These are phyloP conservation scores for Diaporthe ilicicola DNA, from an alignment of 2,329 filamentous ascomycete species.

Conservation along the genomic window DNA sequence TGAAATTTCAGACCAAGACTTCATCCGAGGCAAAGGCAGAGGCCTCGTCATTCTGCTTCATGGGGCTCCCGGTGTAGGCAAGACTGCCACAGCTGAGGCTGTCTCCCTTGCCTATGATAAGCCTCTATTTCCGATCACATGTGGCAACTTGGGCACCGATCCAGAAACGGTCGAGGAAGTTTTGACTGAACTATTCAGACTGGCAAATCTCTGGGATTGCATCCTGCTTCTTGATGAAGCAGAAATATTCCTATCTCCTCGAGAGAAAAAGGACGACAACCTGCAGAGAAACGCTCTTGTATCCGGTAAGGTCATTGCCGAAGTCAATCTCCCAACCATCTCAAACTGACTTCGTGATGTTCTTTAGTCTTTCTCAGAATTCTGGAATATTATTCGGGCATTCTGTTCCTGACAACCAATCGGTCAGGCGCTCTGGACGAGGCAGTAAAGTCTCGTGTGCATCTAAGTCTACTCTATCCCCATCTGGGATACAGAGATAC, in stretches of 20 bases:
- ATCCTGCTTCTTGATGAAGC: conserved; percentile 51
- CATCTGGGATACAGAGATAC: conserved; percentile 25
- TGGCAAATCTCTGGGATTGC: conserved; percentile 47
- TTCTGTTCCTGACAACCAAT: conserved; percentile 49
- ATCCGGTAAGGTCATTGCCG: conserved; percentile 32
- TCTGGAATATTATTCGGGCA: conserved; percentile 42
- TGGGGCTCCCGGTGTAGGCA: conserved; percentile 46
- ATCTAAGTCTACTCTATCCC: conserved; percentile 44
- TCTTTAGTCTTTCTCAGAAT: conserved; percentile 6
- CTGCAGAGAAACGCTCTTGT: conserved; percentile 43
- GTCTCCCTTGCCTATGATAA: conserved; percentile 41
- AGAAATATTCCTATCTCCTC: conserved; percentile 50
- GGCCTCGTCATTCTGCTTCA: conserved; percentile 47
- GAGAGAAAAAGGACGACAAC: conserved; percentile 35
- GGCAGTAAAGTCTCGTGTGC: conserved; percentile 38
- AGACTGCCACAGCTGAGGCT: conserved; percentile 50
- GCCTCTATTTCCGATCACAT: conserved; percentile 44
- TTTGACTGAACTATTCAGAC: conserved; percentile 40
- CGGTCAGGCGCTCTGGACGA: conserved; percentile 41
- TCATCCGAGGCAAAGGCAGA: conserved; percentile 43
- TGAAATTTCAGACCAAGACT: conserved; percentile 9
- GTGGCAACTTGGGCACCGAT: conserved; percentile 41
- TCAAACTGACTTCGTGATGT: too few relatives aligned
- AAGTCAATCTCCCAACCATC: not conserved
- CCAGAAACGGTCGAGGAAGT: conserved; percentile 39